Evolutionary conservation across 306 rosid species (phyloP).

Genomic region (Lathyrus tuberosus): DNA sequence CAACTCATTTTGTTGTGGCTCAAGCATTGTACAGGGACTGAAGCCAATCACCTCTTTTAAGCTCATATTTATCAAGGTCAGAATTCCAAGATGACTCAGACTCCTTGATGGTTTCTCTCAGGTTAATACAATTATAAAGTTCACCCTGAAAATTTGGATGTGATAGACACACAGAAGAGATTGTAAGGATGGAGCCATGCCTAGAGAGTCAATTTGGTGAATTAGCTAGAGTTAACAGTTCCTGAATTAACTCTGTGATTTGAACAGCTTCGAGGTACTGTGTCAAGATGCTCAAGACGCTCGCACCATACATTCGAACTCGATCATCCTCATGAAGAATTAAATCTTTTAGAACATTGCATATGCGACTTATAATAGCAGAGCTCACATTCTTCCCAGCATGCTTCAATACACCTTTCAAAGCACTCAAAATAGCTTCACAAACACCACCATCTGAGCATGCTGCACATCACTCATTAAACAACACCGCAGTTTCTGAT

Average conservation of each 20-base stretch:
- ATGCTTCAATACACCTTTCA: slow-evolving; percentile 90
- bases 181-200: slow-evolving; percentile 85
- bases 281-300: slow-evolving; percentile 78
- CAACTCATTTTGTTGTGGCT: too few relatives aligned
- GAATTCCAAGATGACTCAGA: too few relatives aligned
- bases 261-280: slow-evolving; percentile 81
- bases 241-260: slow-evolving; percentile 69
- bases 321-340: slow-evolving; percentile 82
- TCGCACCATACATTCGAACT: slow-evolving; percentile 77
- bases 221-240: slow-evolving; percentile 61
- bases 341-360: slow-evolving; percentile 63
- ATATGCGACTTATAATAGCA: slow-evolving; percentile 68
- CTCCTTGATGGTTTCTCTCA: too few relatives aligned
- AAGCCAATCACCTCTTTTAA: too few relatives aligned
- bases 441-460: slow-evolving; percentile 86
- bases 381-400: slow-evolving; percentile 79
- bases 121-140: too few relatives aligned
- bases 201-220: slow-evolving; percentile 69
- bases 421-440: slow-evolving; percentile 84
- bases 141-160: too few relatives aligned
- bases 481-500: too few relatives aligned
- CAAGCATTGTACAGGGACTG: too few relatives aligned
- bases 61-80: too few relatives aligned
- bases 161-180: slow-evolving; percentile 72
- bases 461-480: too few relatives aligned